Percentiles rank a stretch among this genome's conserved stretches.
phyloP scores from a whole-genome alignment of 768 basidiomycete species.

The Tulasnella sp. region DNA sequence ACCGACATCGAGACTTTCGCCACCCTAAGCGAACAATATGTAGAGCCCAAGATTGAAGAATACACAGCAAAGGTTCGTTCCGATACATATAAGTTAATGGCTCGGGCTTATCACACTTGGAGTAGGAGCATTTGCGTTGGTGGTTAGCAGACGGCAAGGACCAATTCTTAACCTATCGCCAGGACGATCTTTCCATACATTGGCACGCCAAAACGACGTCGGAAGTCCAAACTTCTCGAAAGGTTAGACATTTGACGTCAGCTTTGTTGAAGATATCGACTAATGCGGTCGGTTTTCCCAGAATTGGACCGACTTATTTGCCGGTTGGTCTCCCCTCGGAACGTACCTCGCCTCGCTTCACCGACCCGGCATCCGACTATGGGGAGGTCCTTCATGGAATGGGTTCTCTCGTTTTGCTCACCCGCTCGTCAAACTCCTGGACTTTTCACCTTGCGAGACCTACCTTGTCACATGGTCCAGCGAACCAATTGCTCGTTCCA shows the following conservation, averaged over 20 bases:
- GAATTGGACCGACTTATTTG: conserved; percentile 97
- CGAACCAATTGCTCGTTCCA: conserved; percentile 82
- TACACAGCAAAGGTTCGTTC: conserved; percentile 65
- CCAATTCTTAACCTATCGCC: conserved; percentile 91
- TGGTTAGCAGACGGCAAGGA: conserved; percentile 98
- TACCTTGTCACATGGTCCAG: conserved; percentile 98
- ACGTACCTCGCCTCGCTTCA: conserved; percentile 94
- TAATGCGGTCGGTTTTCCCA: conserved; percentile 35
- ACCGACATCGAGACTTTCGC: conserved; percentile 83
- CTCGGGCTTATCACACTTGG: not conserved
- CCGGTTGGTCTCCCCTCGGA: conserved; percentile 94
- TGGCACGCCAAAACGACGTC: conserved; percentile 92
- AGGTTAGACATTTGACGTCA: conserved; percentile 49
- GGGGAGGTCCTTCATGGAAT: conserved; percentile 91
- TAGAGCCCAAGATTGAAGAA: conserved; percentile 68
- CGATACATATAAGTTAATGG: not conserved
- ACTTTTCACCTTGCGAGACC: conserved; percentile 95
- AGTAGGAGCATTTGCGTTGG: conserved; percentile 87
- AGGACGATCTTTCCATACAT: conserved; percentile 81
- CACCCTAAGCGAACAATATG: conserved; percentile 70
- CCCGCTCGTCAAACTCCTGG: conserved; percentile 89
- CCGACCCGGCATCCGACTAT: conserved; percentile 90
- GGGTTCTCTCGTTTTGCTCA: conserved; percentile 89
- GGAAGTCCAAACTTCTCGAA: conserved; percentile 70
- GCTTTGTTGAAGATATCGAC: conserved; percentile 15